Percentiles rank a stretch among this genome's conserved stretches.
Conservation (phyloP, 148 eudicot genomes). For the Diospyros kaki region DNA sequence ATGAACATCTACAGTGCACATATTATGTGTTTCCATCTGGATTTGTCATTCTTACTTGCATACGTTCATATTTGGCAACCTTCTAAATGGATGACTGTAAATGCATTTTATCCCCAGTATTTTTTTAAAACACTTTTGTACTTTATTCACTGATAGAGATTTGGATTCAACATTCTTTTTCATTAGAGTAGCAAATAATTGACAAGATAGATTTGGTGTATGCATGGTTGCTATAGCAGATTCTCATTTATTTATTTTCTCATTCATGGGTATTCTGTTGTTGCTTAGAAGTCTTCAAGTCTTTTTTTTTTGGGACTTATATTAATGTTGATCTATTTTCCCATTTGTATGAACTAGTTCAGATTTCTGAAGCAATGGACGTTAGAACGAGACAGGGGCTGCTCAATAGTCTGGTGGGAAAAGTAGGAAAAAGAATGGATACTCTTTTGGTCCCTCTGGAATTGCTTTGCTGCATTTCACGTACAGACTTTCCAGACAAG, state of each 20-base stretch:
- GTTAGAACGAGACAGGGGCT: slow-evolving; percentile 94
- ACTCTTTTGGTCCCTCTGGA: slow-evolving; percentile 90
- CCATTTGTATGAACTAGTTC: slow-evolving; percentile 20
- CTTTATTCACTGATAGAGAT: too few species aligned
- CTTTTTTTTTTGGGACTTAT: neutral
- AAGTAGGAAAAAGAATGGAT: slow-evolving; percentile 96
- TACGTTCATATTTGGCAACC: too few species aligned
- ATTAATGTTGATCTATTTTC: slow-evolving; percentile 4
- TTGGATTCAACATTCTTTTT: too few species aligned
- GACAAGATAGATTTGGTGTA: too few species aligned
- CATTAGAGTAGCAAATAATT: too few species aligned
- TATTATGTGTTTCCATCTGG: too few species aligned
- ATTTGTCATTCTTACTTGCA: too few species aligned
- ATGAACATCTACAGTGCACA: too few species aligned
- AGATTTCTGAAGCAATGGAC: slow-evolving; percentile 98
- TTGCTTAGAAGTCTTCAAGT: neutral
- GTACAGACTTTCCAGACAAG: slow-evolving; percentile 90
- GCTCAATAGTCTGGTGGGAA: slow-evolving; percentile 85
- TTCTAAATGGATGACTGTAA: too few species aligned
- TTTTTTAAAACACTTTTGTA: too few species aligned
- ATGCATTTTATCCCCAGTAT: too few species aligned
- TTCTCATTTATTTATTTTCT: neutral
- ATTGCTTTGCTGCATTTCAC: slow-evolving; percentile 85
- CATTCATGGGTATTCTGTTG: neutral
- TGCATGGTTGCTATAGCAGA: too few species aligned